phyloP scores from a whole-genome alignment of 176 grass and related monocot genomes.

The Carex cristatella region DNA sequence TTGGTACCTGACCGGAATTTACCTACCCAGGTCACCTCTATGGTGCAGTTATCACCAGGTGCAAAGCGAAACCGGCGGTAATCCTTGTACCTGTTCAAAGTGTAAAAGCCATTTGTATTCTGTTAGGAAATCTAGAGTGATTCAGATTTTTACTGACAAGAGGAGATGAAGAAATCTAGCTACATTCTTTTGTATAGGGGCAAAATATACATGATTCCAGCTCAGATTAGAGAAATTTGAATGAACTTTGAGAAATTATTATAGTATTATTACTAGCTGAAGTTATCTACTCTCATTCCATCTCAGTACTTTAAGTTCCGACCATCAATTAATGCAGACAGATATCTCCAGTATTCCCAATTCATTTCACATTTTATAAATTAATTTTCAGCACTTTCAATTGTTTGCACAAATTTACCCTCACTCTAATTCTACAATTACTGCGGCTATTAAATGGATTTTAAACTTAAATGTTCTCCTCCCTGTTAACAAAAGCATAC shows the following conservation, averaged over 20 bases:
- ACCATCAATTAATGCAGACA: background rate
- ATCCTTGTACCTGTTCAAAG: constrained; percentile 47
- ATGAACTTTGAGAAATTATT: background rate
- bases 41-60: constrained; percentile 47
- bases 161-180: background rate
- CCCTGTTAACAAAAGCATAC: background rate
- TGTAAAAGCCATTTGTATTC: background rate
- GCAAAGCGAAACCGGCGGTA: constrained; percentile 63
- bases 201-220: background rate
- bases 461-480: background rate
- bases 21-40: constrained; percentile 44
- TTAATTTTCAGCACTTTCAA: background rate
- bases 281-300: background rate
- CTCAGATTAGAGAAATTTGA: background rate
- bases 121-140: background rate
- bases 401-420: background rate
- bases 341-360: background rate
- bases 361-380: background rate
- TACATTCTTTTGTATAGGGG: background rate
- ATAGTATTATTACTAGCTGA: background rate
- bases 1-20: constrained; percentile 85
- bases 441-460: background rate
- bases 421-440: background rate
- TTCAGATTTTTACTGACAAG: background rate
- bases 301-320: background rate